Conservation (phyloP, 495 filamentous ascomycete genomes). For the Chaetomium tenue region DNA sequence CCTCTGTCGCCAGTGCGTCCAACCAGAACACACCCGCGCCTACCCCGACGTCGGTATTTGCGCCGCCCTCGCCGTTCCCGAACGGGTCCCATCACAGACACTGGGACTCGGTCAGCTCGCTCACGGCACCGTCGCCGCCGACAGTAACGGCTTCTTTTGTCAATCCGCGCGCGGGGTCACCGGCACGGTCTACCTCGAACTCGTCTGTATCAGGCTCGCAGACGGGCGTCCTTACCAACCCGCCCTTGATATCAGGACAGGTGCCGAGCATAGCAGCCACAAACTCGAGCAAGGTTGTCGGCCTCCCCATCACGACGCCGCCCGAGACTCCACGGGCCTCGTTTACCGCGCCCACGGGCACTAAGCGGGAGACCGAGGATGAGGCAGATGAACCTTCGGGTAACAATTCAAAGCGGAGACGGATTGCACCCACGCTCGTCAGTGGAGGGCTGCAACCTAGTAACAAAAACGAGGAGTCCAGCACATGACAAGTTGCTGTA, state of each 20-base stretch:
- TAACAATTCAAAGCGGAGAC: conserved; percentile 64
- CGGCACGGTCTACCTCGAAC: conserved; percentile 77
- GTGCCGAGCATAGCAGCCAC: conserved; percentile 71
- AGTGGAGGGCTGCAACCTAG: conserved; percentile 15
- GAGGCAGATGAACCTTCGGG: conserved; percentile 44
- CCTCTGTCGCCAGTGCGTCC: conserved; percentile 45
- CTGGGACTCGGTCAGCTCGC: conserved; percentile 49
- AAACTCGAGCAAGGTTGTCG: conserved; percentile 58
- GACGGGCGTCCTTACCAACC: conserved; percentile 61
- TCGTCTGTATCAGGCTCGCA: conserved; percentile 60
- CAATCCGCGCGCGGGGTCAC: conserved; percentile 64
- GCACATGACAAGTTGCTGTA: conserved; percentile 21
- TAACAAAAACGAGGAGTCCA: conserved; percentile 21
- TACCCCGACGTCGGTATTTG: conserved; percentile 60
- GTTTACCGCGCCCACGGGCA: conserved; percentile 46
- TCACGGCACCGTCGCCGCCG: conserved; percentile 56
- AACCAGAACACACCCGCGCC: conserved; percentile 62
- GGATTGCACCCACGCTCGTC: conserved; percentile 74
- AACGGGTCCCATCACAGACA: conserved; percentile 46
- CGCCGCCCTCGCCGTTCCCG: conserved; percentile 58
- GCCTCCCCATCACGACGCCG: conserved; percentile 66
- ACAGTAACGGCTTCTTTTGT: conserved; percentile 44
- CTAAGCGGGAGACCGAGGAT: conserved; percentile 61
- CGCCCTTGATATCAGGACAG: conserved; percentile 69
- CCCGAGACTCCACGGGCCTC: conserved; percentile 71